These are phyloP conservation scores for Pleurotus ostreatus DNA, from an alignment of 768 basidiomycete genomes.

Conservation along the genomic window DNA sequence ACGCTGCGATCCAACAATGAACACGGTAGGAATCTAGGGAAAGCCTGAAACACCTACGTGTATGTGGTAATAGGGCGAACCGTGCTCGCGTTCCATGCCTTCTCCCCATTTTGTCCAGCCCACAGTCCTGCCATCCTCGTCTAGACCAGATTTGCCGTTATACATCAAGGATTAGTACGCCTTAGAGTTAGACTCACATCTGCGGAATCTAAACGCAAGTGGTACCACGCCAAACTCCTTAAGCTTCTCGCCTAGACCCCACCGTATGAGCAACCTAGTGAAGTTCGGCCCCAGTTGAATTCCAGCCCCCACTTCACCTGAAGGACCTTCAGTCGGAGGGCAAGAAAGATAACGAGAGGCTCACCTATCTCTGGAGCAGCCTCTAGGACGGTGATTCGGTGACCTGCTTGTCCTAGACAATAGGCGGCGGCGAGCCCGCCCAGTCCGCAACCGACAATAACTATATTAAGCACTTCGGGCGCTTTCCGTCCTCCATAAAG, in stretches of 20 bases:
- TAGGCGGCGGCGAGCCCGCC: constrained; percentile 46
- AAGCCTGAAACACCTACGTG: constrained; percentile 21
- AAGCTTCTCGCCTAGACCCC: constrained; percentile 44
- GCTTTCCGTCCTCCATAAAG: constrained; percentile 9
- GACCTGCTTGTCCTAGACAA: constrained; percentile 41
- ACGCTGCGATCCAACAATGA: constrained; percentile 29
- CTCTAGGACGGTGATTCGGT: constrained; percentile 46
- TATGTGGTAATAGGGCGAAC: constrained; percentile 29
- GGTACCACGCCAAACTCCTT: constrained; percentile 34
- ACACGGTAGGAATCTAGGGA: background rate
- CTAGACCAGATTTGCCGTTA: constrained; percentile 13
- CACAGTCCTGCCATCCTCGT: constrained; percentile 23
- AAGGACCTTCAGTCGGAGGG: background rate
- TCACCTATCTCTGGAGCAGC: constrained; percentile 25
- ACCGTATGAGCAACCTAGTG: constrained; percentile 41
- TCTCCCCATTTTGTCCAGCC: constrained; percentile 22
- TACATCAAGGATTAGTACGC: background rate
- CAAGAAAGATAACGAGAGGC: background rate
- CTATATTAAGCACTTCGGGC: constrained; percentile 18
- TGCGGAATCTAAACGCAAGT: constrained; percentile 31
- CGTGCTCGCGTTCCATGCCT: constrained; percentile 22
- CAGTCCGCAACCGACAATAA: constrained; percentile 48
- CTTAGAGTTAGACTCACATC: constrained; percentile 28
- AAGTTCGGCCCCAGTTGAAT: constrained; percentile 44
- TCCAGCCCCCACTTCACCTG: constrained; percentile 45